Evolutionary conservation across 257 asterid species (phyloP).

Genomic region (Solanum paucissectum): DNA sequence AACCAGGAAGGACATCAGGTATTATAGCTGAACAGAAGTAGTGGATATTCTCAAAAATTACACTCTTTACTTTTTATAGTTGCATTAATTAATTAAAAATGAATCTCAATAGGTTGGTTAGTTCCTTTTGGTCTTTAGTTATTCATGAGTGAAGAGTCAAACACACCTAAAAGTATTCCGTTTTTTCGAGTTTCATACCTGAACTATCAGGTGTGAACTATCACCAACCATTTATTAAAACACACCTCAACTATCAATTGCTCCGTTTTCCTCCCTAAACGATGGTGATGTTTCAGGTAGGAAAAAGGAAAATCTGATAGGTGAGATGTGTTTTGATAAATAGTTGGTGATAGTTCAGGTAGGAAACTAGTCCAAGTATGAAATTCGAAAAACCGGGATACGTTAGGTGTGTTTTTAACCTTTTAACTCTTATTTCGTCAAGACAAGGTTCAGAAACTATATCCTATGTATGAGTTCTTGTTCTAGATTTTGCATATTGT

Average conservation of each 20-base stretch:
- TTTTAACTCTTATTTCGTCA: not conserved
- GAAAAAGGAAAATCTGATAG: not conserved
- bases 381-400: not conserved
- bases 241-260: not conserved
- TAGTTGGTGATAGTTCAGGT: not conserved
- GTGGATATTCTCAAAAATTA: not conserved
- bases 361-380: not conserved
- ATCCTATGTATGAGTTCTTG: not conserved
- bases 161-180: not conserved
- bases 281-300: not conserved
- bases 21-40: not conserved
- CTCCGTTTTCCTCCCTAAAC: not conserved
- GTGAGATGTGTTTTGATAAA: not conserved
- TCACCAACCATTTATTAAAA: not conserved
- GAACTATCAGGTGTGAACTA: not conserved
- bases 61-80: not conserved
- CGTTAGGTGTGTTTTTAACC: not conserved
- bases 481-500: not conserved
- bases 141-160: not conserved
- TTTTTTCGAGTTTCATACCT: not conserved
- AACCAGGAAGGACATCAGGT: slow-evolving; percentile 76
- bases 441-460: not conserved
- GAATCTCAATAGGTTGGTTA: not conserved
- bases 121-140: not conserved
- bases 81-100: not conserved